Evolutionary conservation across 768 basidiomycete genomes (phyloP).

Genomic region (Tulasnella sp.): DNA sequence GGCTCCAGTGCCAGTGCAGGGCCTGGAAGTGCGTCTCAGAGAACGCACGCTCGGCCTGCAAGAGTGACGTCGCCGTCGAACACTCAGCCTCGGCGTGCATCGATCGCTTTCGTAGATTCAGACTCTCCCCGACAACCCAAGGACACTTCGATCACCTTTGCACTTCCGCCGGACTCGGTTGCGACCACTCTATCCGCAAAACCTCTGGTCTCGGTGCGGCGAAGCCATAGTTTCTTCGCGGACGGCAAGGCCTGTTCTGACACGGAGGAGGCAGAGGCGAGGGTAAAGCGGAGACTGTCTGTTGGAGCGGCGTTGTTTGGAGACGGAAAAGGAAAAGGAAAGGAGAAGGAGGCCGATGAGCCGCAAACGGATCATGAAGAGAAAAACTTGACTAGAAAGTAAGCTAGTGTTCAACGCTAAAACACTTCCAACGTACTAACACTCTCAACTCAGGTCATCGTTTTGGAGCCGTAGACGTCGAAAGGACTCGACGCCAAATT

Average conservation of each 20-base stretch:
- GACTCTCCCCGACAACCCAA: neutral
- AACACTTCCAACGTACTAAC: neutral
- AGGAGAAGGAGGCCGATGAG: neutral
- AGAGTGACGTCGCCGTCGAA: neutral
- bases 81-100: neutral
- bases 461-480: constrained; percentile 4
- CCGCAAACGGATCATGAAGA: neutral
- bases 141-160: neutral
- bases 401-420: neutral
- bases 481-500: neutral
- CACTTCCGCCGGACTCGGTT: neutral
- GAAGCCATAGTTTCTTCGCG: neutral
- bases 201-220: neutral
- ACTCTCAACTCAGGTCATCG: neutral
- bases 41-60: neutral
- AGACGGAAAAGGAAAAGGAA: constrained; percentile 3
- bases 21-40: neutral
- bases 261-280: neutral
- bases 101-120: neutral
- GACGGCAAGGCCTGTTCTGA: neutral
- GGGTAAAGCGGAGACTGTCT: neutral
- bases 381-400: neutral
- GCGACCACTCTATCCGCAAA: neutral
- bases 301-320: neutral
- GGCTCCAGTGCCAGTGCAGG: neutral